Evolutionary conservation across 176 grass and related monocot species (phyloP).

Genomic region (Carex pumila): DNA sequence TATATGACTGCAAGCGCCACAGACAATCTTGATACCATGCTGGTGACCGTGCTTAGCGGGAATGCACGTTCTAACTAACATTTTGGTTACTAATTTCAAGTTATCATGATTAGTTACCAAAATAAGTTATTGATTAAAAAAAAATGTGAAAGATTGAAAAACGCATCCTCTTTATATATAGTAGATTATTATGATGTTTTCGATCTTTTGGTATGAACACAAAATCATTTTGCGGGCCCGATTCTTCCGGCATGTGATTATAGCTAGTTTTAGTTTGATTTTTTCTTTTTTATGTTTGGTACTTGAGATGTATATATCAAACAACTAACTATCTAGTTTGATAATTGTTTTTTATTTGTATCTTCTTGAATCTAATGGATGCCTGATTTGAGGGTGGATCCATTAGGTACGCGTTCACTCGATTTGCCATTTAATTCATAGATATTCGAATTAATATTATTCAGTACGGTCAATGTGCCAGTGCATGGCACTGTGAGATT

Average conservation of each 20-base stretch:
- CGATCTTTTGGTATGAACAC: not conserved
- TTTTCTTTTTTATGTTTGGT: too few species aligned
- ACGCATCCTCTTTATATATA: not conserved
- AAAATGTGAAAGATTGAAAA: not conserved
- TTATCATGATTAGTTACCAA: not conserved
- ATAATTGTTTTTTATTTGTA: too few species aligned
- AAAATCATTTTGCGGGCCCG: not conserved
- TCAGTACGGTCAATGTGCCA: too few species aligned
- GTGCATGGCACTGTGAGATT: too few species aligned
- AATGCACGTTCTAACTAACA: conserved; percentile 12
- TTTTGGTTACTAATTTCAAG: not conserved
- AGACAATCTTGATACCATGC: not conserved
- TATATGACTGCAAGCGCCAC: not conserved
- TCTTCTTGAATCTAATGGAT: too few species aligned
- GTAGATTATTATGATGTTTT: not conserved
- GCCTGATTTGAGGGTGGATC: too few species aligned
- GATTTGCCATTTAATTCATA: too few species aligned
- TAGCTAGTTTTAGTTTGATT: too few species aligned
- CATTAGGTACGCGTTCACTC: too few species aligned
- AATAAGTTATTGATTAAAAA: not conserved
- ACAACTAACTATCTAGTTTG: too few species aligned
- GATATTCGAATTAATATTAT: too few species aligned
- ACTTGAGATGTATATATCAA: too few species aligned
- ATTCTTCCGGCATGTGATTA: not conserved
- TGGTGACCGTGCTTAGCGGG: not conserved